phyloP scores from a whole-genome alignment of 768 basidiomycete species.

The Cystofilobasidium bisporidii region DNA sequence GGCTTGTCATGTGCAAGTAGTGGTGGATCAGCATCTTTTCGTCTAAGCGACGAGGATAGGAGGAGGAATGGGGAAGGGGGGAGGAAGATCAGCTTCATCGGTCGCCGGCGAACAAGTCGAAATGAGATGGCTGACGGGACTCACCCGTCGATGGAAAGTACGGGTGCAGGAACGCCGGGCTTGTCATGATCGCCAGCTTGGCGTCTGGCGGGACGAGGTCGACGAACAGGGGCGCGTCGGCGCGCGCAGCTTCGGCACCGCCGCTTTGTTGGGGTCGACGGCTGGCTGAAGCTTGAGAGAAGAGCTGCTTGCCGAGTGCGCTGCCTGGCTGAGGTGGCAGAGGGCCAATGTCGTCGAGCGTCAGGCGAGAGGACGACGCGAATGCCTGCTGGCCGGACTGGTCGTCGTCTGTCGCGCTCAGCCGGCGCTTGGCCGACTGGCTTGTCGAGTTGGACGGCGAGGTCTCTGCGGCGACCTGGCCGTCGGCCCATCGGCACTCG shows the following conservation, averaged over 20 bases:
- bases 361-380: neutral
- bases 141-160: slow-evolving; percentile 30
- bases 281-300: neutral
- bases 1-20: slow-evolving; percentile 32
- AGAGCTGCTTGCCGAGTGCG: slow-evolving; percentile 1
- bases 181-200: slow-evolving; percentile 31
- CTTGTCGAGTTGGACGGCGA: neutral
- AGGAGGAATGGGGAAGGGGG: no score
- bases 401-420: neutral
- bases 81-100: no score
- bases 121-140: neutral
- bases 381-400: neutral
- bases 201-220: slow-evolving; percentile 24
- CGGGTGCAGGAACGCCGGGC: slow-evolving; percentile 33
- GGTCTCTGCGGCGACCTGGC: neutral
- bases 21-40: slow-evolving; percentile 34
- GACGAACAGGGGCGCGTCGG: neutral
- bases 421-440: neutral
- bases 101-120: neutral
- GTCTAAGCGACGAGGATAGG: slow-evolving; percentile 23
- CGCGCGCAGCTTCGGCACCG: neutral
- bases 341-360: neutral
- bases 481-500: slow-evolving; percentile 6
- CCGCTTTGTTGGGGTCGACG: neutral
- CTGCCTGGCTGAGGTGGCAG: neutral